These are phyloP conservation scores for Polysphondylium violaceum DNA, from an alignment of 78 protist genomes.

Conservation along the genomic window DNA sequence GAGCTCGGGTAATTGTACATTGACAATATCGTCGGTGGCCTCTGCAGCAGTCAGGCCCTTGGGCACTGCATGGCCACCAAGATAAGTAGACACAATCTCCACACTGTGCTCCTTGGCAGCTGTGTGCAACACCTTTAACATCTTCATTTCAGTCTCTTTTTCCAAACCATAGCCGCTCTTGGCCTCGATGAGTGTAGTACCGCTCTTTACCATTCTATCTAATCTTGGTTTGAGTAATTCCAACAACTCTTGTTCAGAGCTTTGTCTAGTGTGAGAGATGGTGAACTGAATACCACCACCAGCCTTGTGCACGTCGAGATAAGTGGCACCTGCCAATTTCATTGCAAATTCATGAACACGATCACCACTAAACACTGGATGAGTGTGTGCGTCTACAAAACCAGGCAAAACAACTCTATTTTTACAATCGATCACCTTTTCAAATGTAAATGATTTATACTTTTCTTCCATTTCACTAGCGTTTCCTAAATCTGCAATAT, in stretches of 20 bases:
- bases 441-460: slow-evolving; percentile 61
- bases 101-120: slow-evolving; percentile 54
- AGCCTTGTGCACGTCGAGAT: slow-evolving; percentile 90
- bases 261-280: slow-evolving; percentile 80
- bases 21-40: slow-evolving; percentile 80
- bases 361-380: slow-evolving; percentile 92
- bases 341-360: slow-evolving; percentile 88
- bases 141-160: slow-evolving; percentile 90
- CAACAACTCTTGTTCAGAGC: slow-evolving; percentile 64
- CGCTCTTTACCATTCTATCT: slow-evolving; percentile 86
- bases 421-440: slow-evolving; percentile 72
- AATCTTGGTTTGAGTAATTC: slow-evolving; percentile 70
- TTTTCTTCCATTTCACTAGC: slow-evolving; percentile 25
- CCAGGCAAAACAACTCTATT: slow-evolving; percentile 89
- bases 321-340: slow-evolving; percentile 91
- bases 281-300: slow-evolving; percentile 96
- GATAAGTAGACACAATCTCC: slow-evolving; percentile 84
- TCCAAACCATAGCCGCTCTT: slow-evolving; percentile 95
- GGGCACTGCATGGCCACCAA: slow-evolving; percentile 94
- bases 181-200: slow-evolving; percentile 90
- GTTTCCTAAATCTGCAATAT: slow-evolving; percentile 64
- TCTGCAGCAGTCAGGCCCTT: slow-evolving; percentile 73
- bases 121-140: slow-evolving; percentile 87
- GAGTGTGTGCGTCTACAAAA: slow-evolving; percentile 94
- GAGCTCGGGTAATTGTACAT: slow-evolving; percentile 84